Evolutionary conservation across 805 yeast genomes (phyloP).

Genomic region (Maudiozyma bulderi): DNA sequence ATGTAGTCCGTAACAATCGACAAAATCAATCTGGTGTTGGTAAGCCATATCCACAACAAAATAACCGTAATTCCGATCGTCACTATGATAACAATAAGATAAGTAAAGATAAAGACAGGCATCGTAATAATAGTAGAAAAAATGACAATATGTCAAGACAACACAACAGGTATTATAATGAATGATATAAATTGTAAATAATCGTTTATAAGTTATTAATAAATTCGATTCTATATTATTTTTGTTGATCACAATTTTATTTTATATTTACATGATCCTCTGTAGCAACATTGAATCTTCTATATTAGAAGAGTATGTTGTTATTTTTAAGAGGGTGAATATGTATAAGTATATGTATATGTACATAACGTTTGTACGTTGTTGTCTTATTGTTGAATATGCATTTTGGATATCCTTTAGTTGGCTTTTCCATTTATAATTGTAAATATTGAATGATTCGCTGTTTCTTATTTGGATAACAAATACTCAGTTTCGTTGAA

Average conservation of each 20-base stretch:
- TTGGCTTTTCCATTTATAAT: no score
- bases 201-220: not conserved
- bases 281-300: not conserved
- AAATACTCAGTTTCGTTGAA: constrained; percentile 41
- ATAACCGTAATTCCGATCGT: not conserved
- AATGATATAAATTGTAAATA: not conserved
- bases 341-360: no score
- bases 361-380: no score
- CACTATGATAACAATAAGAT: not conserved
- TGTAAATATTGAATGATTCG: no score
- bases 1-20: not conserved
- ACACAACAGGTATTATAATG: constrained; percentile 4
- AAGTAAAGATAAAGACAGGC: not conserved
- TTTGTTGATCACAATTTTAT: not conserved
- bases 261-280: constrained; percentile 3
- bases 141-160: constrained; percentile 7
- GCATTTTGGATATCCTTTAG: no score
- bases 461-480: constrained; percentile 16
- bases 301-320: no score
- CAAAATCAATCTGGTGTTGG: not conserved
- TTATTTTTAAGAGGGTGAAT: no score
- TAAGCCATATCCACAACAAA: not conserved
- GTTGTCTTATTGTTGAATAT: no score
- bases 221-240: not conserved
- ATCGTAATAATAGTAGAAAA: constrained; percentile 1